Conservation (phyloP, 495 filamentous ascomycete genomes). For the Penicillium nucicola region DNA sequence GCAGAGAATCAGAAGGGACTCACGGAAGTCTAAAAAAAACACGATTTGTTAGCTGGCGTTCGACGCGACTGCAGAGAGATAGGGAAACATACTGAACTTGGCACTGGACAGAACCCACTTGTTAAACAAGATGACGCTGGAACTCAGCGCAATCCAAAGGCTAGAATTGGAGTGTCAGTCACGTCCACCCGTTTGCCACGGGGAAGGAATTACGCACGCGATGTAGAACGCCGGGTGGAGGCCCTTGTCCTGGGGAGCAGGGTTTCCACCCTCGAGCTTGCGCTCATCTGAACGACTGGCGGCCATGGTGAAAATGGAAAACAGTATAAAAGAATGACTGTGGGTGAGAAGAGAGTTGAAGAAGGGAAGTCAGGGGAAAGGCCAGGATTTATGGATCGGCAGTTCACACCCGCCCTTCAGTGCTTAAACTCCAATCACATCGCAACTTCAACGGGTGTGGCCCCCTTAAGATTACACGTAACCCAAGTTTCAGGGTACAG, state of each 20-base stretch:
- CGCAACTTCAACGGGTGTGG: not conserved
- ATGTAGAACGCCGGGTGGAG: constrained; percentile 85
- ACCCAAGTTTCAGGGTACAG: not conserved
- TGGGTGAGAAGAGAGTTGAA: constrained; percentile 20
- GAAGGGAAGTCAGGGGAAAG: constrained; percentile 16
- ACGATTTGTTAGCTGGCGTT: constrained; percentile 18
- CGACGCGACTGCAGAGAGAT: not conserved
- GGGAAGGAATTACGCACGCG: constrained; percentile 51
- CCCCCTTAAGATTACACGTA: constrained; percentile 4
- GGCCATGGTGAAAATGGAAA: constrained; percentile 22
- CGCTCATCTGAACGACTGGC: constrained; percentile 33
- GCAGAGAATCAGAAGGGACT: constrained; percentile 1
- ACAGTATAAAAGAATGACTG: constrained; percentile 32
- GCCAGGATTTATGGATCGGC: constrained; percentile 17
- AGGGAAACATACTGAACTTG: constrained; percentile 66
- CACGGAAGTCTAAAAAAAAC: constrained; percentile 35
- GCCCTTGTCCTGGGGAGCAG: constrained; percentile 18
- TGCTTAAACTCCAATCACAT: constrained; percentile 7
- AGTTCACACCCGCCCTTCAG: not conserved
- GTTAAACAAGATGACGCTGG: constrained; percentile 93
- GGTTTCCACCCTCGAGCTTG: constrained; percentile 29
- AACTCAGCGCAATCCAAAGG: constrained; percentile 83
- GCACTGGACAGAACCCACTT: constrained; percentile 86
- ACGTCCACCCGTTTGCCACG: not conserved
- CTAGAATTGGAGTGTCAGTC: constrained; percentile 40